Evolutionary conservation across 257 asterid genomes (phyloP), one percentile per base, ranked within the genome.

Genomic region (Mentha longifolia): DNA sequence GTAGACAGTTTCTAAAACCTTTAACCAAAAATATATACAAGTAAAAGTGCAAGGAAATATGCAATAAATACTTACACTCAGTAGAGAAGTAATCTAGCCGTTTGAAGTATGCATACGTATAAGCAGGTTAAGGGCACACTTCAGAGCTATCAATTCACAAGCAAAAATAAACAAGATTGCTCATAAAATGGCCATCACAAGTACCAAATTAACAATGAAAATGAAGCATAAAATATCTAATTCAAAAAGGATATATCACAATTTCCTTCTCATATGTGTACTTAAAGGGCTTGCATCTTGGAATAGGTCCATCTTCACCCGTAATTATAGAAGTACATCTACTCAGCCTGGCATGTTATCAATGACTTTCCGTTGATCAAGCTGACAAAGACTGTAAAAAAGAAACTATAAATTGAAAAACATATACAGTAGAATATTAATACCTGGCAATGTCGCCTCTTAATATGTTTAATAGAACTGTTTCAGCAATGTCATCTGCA

Each of bases 361-460:
- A 62, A 58, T 12, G 55, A 60, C 47, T 39, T 31, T 61, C 52
- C 50, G 73, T 60, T 46, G 66, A 67, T 75, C 11, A 66, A 35
- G 50, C 33, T 61, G 52, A 16, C 52, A 42, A 52, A 47, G 31
- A 62, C 71, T 30, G 15, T 20, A 61, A 41, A 50, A 57, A n/a
- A 15, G 31, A 4, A 60, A 45, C 16, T 39, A 57, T 45, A 45
- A 5, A 52, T 30, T 51, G 58, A 54, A 20, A 45, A 35, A 56
- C 19, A 64, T 58, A 56, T 28, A 61, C 54, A 73, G 33, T 2
- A 49, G 14, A n/a, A 35, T 59, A 83, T n/a, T n/a, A n/a, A n/a
- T n/a, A 95, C 98, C 99, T 88, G 68, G 99, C 99, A 85, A 95
- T 92, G 78, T 95, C 98, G 62, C 99, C 99, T 77, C 99, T 87